Evolutionary conservation across 257 asterid genomes (phyloP).

Genomic region (Avicennia marina): DNA sequence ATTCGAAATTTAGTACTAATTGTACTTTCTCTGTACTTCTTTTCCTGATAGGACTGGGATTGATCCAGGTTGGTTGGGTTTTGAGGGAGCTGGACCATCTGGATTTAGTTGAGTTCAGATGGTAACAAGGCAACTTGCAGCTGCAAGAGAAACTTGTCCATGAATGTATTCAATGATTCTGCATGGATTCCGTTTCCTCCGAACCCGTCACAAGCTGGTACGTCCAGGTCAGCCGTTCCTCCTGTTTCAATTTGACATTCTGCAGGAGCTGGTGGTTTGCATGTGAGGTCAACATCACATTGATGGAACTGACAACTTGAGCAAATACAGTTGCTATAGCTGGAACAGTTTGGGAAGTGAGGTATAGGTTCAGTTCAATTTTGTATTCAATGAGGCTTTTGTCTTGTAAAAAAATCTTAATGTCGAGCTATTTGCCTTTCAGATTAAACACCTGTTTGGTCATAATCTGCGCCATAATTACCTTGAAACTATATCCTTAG

Average conservation of each 20-base stretch:
- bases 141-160: slow-evolving; percentile 84
- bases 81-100: slow-evolving; percentile 74
- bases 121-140: slow-evolving; percentile 90
- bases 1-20: too few relatives aligned
- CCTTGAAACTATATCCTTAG: too few relatives aligned
- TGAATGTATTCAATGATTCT: slow-evolving; percentile 64
- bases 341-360: slow-evolving; percentile 73
- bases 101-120: slow-evolving; percentile 75
- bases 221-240: slow-evolving; percentile 45
- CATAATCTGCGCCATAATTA: too few relatives aligned
- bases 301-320: slow-evolving; percentile 36
- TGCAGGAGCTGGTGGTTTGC: slow-evolving; percentile 42
- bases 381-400: too few relatives aligned
- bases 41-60: slow-evolving; percentile 41
- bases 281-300: slow-evolving; percentile 37
- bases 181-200: slow-evolving; percentile 65
- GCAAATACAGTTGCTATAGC: slow-evolving; percentile 61
- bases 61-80: slow-evolving; percentile 64
- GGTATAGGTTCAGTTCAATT: too few relatives aligned
- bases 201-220: slow-evolving; percentile 64
- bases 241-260: slow-evolving; percentile 33
- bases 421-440: too few relatives aligned
- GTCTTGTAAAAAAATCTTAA: too few relatives aligned
- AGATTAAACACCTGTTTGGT: too few relatives aligned
- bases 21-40: background rate